phyloP scores from a whole-genome alignment of 352 stramenopile species.

The Globisporangium perplexum region DNA sequence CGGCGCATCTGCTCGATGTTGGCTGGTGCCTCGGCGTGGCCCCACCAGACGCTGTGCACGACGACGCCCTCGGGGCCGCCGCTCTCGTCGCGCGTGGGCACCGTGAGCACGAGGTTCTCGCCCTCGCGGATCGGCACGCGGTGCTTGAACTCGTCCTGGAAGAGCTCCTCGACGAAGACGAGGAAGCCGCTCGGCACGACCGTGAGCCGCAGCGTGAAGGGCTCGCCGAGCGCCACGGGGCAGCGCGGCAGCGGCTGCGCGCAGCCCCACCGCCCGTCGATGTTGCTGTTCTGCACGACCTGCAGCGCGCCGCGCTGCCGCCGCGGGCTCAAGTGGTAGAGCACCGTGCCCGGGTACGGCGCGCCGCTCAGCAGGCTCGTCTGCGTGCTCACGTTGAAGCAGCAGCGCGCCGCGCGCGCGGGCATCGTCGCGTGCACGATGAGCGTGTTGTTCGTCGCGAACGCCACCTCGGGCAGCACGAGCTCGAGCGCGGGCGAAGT shows the following conservation, averaged over 20 bases:
- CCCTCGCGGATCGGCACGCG: slow-evolving; percentile 79
- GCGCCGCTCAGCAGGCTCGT: slow-evolving; percentile 61
- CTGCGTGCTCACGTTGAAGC: slow-evolving; percentile 77
- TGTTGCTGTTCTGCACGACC: slow-evolving; percentile 82
- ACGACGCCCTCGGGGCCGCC: slow-evolving; percentile 63
- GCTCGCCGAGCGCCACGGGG: slow-evolving; percentile 65
- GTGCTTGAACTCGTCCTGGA: slow-evolving; percentile 81
- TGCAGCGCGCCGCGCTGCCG: slow-evolving; percentile 47
- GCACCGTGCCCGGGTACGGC: slow-evolving; percentile 65
- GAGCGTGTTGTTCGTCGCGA: slow-evolving; percentile 82
- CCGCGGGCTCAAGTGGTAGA: slow-evolving; percentile 79
- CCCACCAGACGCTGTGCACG: slow-evolving; percentile 83
- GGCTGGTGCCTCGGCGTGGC: slow-evolving; percentile 63
- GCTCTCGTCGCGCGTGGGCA: slow-evolving; percentile 71
- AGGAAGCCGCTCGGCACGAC: slow-evolving; percentile 65
- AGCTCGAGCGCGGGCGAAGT: slow-evolving; percentile 50
- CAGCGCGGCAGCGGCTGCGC: slow-evolving; percentile 59
- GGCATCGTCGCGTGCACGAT: slow-evolving; percentile 76
- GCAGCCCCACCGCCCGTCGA: slow-evolving; percentile 70
- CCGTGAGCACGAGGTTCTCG: slow-evolving; percentile 72
- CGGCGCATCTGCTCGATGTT: slow-evolving; percentile 56
- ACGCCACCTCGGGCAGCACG: slow-evolving; percentile 65
- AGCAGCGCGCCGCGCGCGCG: slow-evolving; percentile 51
- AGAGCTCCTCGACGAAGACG: slow-evolving; percentile 77
- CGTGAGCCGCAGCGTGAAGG: slow-evolving; percentile 73